phyloP scores from a whole-genome alignment of 1,139 yeast species.

The Blastobotrys elegans region DNA sequence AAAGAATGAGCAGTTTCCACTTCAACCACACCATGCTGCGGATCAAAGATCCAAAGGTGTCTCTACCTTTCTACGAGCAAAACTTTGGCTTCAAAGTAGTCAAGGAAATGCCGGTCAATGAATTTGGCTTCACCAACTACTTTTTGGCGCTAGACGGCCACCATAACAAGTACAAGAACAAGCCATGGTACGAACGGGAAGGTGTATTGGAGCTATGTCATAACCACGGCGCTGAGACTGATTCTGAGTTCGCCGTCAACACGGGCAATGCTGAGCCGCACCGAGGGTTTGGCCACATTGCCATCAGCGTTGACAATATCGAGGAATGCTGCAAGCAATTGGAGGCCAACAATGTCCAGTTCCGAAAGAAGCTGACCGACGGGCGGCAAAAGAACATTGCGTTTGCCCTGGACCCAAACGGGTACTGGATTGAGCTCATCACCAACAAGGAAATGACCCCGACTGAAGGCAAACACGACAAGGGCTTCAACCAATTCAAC shows the following conservation, averaged over 20 bases:
- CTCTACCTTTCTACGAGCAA: conserved; percentile 67
- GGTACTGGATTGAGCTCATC: conserved; percentile 92
- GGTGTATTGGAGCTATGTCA: conserved; percentile 86
- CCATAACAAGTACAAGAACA: conserved; percentile 41
- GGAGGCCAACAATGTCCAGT: conserved; percentile 53
- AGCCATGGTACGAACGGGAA: conserved; percentile 55
- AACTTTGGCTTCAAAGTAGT: conserved; percentile 71
- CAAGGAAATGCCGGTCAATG: conserved; percentile 49
- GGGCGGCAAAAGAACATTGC: conserved; percentile 94
- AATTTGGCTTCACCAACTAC: conserved; percentile 58
- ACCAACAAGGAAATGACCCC: conserved; percentile 45
- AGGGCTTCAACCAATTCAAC: conserved; percentile 57
- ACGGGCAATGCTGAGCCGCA: conserved; percentile 81
- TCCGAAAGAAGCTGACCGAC: conserved; percentile 77
- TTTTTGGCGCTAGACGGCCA: conserved; percentile 56
- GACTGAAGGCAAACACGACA: conserved; percentile 26
- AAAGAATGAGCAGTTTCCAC: conserved; percentile 12
- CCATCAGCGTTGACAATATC: conserved; percentile 80
- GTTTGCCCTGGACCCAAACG: conserved; percentile 90
- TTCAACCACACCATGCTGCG: conserved; percentile 52
- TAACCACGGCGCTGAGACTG: conserved; percentile 68
- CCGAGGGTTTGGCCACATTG: conserved; percentile 92
- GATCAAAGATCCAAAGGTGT: conserved; percentile 71
- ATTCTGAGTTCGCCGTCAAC: conserved; percentile 53
- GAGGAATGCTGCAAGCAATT: conserved; percentile 54